Evolutionary conservation across 805 yeast species (phyloP), one percentile per base, ranked within the genome.

Genomic region (Candida wancherniae): DNA sequence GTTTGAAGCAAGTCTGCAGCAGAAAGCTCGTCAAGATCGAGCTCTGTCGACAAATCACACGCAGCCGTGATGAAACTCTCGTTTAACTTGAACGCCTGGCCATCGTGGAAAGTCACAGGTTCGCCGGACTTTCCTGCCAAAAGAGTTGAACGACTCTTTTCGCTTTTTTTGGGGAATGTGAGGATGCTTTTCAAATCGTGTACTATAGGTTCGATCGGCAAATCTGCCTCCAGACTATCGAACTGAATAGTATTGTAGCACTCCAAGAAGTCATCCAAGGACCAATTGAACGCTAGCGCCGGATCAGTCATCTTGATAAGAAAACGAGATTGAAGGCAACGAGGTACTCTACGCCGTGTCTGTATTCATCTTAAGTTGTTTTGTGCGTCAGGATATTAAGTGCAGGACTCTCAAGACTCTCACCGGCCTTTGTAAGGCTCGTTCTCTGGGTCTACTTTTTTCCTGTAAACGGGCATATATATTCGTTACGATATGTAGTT

Each of bases 1-100:
- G 57, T 53, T 29, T 61, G 71, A 3, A 88, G 64, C 16, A 84
- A 50, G 48, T 86, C 84, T 1, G 94, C 92, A 2, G 84, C 72
- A 3, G 73, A 64, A 17, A 83, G 31, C 52, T 90, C 97, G 55
- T 90, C 94, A 30, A 90, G 36, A 26, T 57, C 55, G 12, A 66
- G 40, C 35, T 63, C 67, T 15, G 48, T 61, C 29, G 83, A 66
- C 31, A 90, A 64, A 22, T 76, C 77, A 4, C 77, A 63, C 1
- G 86, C 71, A 4, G 72, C 65, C 31, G 75, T 67, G 22, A 81
- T 65, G 44, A 86, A 88, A 22, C 75, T 73, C 27, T 73, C 63
- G 48, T 83, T 85, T 19, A 88, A 55, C 37, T 72, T 71, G 44
- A 72, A 80, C 26, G 73, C 73, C 12, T 69, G 71, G 15, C 79